Conservation (phyloP, 306 rosid genomes). For the Ochetophila trinervis region DNA sequence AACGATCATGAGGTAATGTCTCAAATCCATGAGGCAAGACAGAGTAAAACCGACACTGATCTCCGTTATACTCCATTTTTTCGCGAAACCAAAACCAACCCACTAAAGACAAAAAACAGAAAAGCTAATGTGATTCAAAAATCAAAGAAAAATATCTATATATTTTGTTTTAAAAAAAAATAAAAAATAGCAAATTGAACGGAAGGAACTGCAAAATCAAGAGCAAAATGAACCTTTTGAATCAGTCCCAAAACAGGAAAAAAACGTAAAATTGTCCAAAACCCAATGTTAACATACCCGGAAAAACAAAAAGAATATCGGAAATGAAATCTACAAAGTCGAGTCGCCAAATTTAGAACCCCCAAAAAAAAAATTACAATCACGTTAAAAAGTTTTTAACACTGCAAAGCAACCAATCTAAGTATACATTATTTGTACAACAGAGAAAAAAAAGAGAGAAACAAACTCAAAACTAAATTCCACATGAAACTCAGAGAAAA, state of each 20-base stretch:
- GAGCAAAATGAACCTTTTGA: background rate
- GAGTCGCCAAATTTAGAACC: background rate
- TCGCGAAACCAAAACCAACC: background rate
- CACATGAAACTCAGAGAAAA: background rate
- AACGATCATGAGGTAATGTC: slow-evolving; percentile 3
- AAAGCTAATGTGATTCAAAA: slow-evolving; percentile 1
- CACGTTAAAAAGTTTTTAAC: background rate
- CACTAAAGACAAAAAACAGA: background rate
- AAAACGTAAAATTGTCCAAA: background rate
- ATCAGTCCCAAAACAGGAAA: background rate
- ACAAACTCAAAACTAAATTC: background rate
- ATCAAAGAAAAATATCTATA: background rate
- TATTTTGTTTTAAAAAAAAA: background rate
- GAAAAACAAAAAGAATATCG: background rate
- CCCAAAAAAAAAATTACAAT: too few relatives aligned
- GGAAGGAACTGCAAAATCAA: background rate
- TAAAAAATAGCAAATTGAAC: background rate
- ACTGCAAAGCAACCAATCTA: slow-evolving; percentile 1
- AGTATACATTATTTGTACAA: background rate
- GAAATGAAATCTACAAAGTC: background rate
- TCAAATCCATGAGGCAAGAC: slow-evolving; percentile 1
- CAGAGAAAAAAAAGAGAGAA: background rate
- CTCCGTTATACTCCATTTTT: slow-evolving; percentile 28
- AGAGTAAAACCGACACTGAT: slow-evolving; percentile 6
- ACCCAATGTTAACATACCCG: background rate